Conservation (phyloP, 192 early-diverging fungal genomes). For the Coemansia sp. region DNA sequence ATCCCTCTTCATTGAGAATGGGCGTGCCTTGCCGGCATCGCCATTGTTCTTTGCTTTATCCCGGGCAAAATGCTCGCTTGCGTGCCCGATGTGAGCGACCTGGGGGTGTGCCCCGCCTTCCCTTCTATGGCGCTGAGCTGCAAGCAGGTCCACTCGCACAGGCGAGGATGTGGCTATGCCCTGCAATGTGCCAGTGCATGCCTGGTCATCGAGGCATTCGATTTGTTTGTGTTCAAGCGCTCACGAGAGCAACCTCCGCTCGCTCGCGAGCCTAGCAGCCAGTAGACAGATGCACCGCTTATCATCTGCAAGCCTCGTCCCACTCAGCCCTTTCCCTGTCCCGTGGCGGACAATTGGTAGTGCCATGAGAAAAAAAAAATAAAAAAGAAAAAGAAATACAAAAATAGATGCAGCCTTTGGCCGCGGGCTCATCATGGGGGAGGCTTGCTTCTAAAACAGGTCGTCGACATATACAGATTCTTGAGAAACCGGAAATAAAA, state of each 20-base stretch:
- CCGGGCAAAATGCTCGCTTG: background rate
- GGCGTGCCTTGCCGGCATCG: background rate
- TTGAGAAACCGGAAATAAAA: slow-evolving; percentile 2
- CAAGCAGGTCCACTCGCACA: background rate
- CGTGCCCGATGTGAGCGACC: background rate
- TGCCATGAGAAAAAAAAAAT: background rate
- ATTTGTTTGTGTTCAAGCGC: background rate
- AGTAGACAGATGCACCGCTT: background rate
- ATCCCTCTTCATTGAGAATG: background rate
- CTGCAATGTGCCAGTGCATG: background rate
- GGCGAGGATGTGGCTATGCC: slow-evolving; percentile 2
- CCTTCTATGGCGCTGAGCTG: background rate
- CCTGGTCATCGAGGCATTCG: background rate
- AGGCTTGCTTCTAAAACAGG: background rate
- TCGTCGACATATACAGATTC: background rate
- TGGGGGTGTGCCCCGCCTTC: background rate
- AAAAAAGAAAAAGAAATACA: background rate
- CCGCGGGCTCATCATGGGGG: slow-evolving; percentile 1
- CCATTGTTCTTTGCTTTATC: background rate
- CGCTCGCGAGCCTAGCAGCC: background rate
- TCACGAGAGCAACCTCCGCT: slow-evolving; percentile 6
- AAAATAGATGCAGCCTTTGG: background rate
- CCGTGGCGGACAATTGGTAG: background rate
- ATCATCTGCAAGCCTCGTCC: background rate
- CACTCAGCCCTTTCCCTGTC: background rate